Base-by-base conservation (phyloP, 2,329 filamentous ascomycete species). In the Dactylellina leptospora region DNA sequence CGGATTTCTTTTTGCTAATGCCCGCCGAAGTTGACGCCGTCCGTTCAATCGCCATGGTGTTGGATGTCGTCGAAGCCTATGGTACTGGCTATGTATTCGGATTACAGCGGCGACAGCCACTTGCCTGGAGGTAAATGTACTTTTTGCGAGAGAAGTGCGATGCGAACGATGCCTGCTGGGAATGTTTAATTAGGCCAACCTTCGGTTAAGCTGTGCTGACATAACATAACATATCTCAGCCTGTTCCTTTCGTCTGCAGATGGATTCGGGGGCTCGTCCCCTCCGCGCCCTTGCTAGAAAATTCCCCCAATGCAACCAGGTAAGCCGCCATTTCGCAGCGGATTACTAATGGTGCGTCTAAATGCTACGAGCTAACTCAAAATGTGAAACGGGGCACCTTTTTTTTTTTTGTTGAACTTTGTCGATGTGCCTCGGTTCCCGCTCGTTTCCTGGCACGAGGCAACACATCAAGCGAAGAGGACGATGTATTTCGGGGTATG, bases 21-120 rank as follows among this genome's bases (percentile, higher is more conserved):
- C 66, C 66, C 42, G 62, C 40, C 1, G 61, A 30, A 4, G 33
- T 38, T 22, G 58, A 51, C n/a, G 53, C 51, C 33, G 58, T 36
- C 27, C 66, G 58, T 63, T 71, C 66, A 59, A 63, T 71, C 51
- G 66, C 66, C 66, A 71, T 71, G 33, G 30, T 56, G 25, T 10
- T 38, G 22, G 54, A 30, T 28, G 44, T 10, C 40, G 27, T 38
- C 18, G 23, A 25, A 59, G 23, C 36, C 13, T 22, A 42, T 16
- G 51, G 23, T 42, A 27, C 10, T 55, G 11, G 20, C 28, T 5
- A 40, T 40, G 36, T 54, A 11, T 48, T 50, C 33, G 23, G 54
- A 59, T 45, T 45, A 22, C 42, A 42, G 44, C 28, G 56, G 38
- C 47, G 38, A 60, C 16, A 48, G 44, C 23, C 18, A 59, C 25